Conservation (phyloP, 2,329 filamentous ascomycete genomes). For the Penicillium occitanis region DNA sequence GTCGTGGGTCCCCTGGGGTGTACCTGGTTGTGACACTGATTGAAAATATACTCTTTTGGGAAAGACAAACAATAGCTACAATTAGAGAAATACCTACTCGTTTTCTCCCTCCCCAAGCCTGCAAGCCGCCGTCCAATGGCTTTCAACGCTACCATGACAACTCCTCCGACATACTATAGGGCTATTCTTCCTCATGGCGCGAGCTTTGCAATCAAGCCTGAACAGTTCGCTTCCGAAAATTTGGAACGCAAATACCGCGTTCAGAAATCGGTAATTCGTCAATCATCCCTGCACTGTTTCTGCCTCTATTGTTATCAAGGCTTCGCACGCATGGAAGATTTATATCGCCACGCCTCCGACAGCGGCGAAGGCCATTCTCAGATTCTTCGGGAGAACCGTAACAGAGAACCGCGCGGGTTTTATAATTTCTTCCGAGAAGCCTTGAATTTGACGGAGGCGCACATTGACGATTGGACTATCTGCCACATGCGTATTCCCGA, state of each 20-base stretch:
- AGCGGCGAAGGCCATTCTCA: conserved; percentile 20
- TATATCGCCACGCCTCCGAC: conserved; percentile 20
- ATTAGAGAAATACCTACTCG: neutral
- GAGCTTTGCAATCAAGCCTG: conserved; percentile 9
- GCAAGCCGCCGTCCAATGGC: neutral
- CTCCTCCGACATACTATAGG: conserved; percentile 2
- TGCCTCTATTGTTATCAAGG: conserved; percentile 21
- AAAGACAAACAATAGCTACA: neutral
- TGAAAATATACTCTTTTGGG: neutral
- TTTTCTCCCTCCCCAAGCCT: neutral
- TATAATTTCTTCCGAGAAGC: conserved; percentile 22
- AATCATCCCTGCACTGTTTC: conserved; percentile 20
- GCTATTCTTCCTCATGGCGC: conserved; percentile 15
- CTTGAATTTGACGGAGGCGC: conserved; percentile 17
- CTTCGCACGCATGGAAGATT: conserved; percentile 21
- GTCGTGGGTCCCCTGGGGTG: neutral
- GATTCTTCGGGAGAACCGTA: conserved; percentile 20
- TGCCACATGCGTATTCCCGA: conserved; percentile 21
- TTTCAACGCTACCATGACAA: conserved; percentile 3
- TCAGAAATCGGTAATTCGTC: conserved; percentile 17
- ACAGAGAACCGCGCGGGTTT: conserved; percentile 17
- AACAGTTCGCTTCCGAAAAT: conserved; percentile 12
- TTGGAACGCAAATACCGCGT: conserved; percentile 18
- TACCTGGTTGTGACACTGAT: neutral
- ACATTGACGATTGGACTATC: conserved; percentile 21